Conservation (phyloP, 345 rosid species). For the Gossypium sturtianum region DNA sequence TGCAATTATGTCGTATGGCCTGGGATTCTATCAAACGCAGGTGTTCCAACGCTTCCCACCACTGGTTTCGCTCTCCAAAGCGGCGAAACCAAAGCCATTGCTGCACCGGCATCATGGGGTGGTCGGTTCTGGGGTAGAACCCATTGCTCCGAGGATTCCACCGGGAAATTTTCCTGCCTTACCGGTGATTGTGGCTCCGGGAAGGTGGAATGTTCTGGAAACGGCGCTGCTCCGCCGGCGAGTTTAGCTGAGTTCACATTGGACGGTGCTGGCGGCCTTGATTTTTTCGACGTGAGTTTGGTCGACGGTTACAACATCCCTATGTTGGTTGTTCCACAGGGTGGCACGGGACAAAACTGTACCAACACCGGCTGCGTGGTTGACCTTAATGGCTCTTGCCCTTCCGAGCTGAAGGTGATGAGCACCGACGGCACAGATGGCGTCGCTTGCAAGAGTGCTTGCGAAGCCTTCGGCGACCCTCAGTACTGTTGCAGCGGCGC, state of each 20-base stretch:
- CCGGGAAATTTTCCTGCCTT: conserved; percentile 58
- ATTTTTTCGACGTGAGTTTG: conserved; percentile 80
- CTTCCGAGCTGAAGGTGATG: conserved; percentile 67
- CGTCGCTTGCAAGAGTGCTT: conserved; percentile 88
- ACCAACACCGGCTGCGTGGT: conserved; percentile 65
- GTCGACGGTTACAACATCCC: conserved; percentile 98
- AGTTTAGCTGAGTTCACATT: conserved; percentile 83
- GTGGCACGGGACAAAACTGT: conserved; percentile 68
- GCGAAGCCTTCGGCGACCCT: conserved; percentile 71
- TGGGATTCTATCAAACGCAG: conserved; percentile 74
- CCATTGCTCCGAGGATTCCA: conserved; percentile 55
- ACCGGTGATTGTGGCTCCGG: conserved; percentile 92
- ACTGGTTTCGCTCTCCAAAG: conserved; percentile 77
- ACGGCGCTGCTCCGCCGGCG: conserved; percentile 75
- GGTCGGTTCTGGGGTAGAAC: conserved; percentile 96
- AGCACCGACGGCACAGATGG: conserved; percentile 28
- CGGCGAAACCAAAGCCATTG: conserved; percentile 48
- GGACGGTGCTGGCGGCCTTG: conserved; percentile 63
- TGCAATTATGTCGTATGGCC: conserved; percentile 89
- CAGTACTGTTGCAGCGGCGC: conserved; percentile 88
- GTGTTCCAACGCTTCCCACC: conserved; percentile 51
- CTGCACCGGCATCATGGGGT: conserved; percentile 80
- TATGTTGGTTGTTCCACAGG: conserved; percentile 68
- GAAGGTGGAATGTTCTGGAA: conserved; percentile 66
- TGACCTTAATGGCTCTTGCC: conserved; percentile 72